Evolutionary conservation across 352 stramenopile species (phyloP).

Genomic region (Globisporangium uncinulatum): DNA sequence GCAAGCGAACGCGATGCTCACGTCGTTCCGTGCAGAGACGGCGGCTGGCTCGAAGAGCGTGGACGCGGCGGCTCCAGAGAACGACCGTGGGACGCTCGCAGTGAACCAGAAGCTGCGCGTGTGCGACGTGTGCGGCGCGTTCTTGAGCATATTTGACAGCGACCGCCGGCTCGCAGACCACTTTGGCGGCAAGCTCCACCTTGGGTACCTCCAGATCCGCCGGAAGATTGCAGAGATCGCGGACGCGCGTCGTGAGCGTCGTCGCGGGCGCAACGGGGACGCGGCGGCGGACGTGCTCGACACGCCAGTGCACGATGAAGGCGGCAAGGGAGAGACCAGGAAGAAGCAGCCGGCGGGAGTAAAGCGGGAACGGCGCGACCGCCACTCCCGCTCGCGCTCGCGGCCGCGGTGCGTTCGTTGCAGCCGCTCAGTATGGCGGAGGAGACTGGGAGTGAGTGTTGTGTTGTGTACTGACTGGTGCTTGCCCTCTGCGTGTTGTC

Average conservation of each 20-base stretch:
- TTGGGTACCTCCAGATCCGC: slow-evolving; percentile 87
- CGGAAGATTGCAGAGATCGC: slow-evolving; percentile 78
- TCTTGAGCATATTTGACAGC: slow-evolving; percentile 91
- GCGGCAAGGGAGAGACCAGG: slow-evolving; percentile 6
- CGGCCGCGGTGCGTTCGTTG: slow-evolving; percentile 9
- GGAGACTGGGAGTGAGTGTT: too few relatives aligned
- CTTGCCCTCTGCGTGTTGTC: background rate
- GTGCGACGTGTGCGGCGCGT: slow-evolving; percentile 89
- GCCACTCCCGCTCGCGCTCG: slow-evolving; percentile 16
- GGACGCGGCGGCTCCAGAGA: background rate
- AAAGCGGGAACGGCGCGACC: slow-evolving; percentile 8
- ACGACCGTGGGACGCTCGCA: slow-evolving; percentile 3
- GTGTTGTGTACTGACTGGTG: too few relatives aligned
- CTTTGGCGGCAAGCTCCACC: slow-evolving; percentile 88
- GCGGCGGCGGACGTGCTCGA: slow-evolving; percentile 2
- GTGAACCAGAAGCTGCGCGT: slow-evolving; percentile 85
- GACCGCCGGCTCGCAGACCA: slow-evolving; percentile 86
- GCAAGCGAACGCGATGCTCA: slow-evolving; percentile 38
- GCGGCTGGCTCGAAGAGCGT: background rate
- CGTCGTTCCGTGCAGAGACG: slow-evolving; percentile 25
- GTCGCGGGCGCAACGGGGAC: slow-evolving; percentile 10
- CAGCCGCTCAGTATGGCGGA: too few relatives aligned
- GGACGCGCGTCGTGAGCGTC: slow-evolving; percentile 23
- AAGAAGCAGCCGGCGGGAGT: background rate
- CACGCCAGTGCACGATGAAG: background rate